A percentile compares a stretch with the other conserved stretches of the same genome.
Evolutionary conservation across 2,329 filamentous ascomycete genomes (phyloP).

Genomic region (Xylariaceae sp.): DNA sequence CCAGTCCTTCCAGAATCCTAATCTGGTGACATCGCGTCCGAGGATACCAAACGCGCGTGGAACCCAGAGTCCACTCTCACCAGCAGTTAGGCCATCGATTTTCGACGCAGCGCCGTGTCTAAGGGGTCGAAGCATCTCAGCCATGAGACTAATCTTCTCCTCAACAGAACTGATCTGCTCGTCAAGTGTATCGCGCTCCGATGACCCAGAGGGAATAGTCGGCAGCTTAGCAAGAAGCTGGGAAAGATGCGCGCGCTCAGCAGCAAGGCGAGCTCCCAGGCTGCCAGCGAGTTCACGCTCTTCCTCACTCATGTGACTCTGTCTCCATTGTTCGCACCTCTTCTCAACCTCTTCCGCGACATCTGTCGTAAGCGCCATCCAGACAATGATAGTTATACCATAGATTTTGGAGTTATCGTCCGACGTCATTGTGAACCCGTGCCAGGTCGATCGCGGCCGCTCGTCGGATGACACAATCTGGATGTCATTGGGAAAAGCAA

Average conservation of each 20-base stretch:
- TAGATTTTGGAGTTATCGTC: constrained; percentile 89
- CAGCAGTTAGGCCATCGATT: constrained; percentile 92
- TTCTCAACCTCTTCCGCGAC: constrained; percentile 79
- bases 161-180: constrained; percentile 94
- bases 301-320: constrained; percentile 80
- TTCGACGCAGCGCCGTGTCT: constrained; percentile 92
- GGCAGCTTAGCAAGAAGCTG: constrained; percentile 80
- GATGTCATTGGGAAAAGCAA: constrained; percentile 97
- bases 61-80: constrained; percentile 93
- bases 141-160: constrained; percentile 96
- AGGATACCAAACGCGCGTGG: constrained; percentile 90
- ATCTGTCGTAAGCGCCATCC: constrained; percentile 78
- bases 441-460: constrained; percentile 92
- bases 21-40: constrained; percentile 75
- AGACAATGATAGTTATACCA: constrained; percentile 84
- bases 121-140: constrained; percentile 86
- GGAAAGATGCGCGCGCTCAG: constrained; percentile 84
- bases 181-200: constrained; percentile 76
- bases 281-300: constrained; percentile 90
- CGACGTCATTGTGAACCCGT: constrained; percentile 96
- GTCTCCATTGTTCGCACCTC: constrained; percentile 80
- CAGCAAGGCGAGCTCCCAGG: constrained; percentile 78
- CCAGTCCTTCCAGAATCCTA: constrained; percentile 98
- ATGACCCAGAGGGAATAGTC: constrained; percentile 70
- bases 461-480: constrained; percentile 94